These are phyloP conservation scores for Salicornia ramosissima DNA, from an alignment of 148 eudicot genomes.

Conservation along the genomic window DNA sequence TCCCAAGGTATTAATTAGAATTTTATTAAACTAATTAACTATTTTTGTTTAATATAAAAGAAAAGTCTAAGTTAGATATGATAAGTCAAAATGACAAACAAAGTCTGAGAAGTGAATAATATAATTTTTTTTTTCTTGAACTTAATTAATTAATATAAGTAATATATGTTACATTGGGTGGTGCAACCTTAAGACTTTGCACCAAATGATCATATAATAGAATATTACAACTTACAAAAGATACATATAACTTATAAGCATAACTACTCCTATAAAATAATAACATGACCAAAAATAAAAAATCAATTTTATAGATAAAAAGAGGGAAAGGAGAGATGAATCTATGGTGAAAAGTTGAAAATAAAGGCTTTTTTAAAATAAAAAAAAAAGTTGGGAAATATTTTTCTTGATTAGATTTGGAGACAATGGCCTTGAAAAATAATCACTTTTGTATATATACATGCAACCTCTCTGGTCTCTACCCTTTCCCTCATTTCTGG, in stretches of 20 bases:
- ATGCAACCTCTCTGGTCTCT: conserved; percentile 30
- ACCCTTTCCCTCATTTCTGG: conserved; percentile 24
- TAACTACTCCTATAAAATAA: conserved; percentile 13
- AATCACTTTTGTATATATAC: conserved; percentile 53
- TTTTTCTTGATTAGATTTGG: conserved; percentile 20
- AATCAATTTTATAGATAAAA: neutral
- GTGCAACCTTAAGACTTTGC: conserved; percentile 15
- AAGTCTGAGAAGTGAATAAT: neutral
- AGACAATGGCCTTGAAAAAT: conserved; percentile 26
- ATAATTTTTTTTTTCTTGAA: conserved; percentile 1
- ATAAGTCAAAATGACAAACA: neutral
- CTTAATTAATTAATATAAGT: too few species aligned
- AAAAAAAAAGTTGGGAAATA: neutral
- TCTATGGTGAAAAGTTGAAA: neutral
- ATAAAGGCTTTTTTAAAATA: neutral
- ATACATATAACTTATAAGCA: conserved; percentile 16
- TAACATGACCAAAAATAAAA: neutral
- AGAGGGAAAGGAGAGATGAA: neutral
- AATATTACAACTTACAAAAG: conserved; percentile 25
- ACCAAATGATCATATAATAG: conserved; percentile 23
- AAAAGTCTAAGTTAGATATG: neutral
- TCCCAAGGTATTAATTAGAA: too few species aligned
- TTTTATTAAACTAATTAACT: too few species aligned
- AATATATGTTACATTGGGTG: conserved; percentile 26
- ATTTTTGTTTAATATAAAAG: too few species aligned